These are phyloP conservation scores for Phoma sp. DNA, from an alignment of 2,329 filamentous ascomycete species.

Conservation along the genomic window DNA sequence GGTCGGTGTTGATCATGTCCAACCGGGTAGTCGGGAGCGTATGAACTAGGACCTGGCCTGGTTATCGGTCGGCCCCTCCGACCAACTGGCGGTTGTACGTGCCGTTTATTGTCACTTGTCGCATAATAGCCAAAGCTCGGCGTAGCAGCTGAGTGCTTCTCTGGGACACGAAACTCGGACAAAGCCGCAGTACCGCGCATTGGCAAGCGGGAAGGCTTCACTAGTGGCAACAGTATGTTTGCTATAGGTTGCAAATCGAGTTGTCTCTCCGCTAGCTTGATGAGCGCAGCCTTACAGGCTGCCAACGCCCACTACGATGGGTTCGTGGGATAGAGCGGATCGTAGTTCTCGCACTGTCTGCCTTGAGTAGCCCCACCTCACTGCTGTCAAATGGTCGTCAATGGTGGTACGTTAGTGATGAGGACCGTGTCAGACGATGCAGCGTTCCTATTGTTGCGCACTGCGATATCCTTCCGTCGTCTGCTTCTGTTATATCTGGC, in stretches of 20 bases:
- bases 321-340: constrained; percentile 9
- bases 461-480: constrained; percentile 24
- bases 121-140: constrained; percentile 27
- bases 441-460: constrained; percentile 18
- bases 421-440: constrained; percentile 24
- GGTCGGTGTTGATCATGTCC: constrained; percentile 14
- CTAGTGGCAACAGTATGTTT: constrained; percentile 27
- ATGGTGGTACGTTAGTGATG: constrained; percentile 32
- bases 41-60: constrained; percentile 14
- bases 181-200: constrained; percentile 22
- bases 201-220: constrained; percentile 21
- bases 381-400: constrained; percentile 22
- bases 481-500: constrained; percentile 12
- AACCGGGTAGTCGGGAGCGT: constrained; percentile 37
- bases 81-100: constrained; percentile 38
- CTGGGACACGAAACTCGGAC: constrained; percentile 20
- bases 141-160: constrained; percentile 21
- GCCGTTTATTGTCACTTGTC: constrained; percentile 47
- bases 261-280: constrained; percentile 35
- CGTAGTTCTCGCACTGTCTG: constrained; percentile 10
- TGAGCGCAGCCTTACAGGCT: constrained; percentile 14
- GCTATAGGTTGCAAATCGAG: constrained; percentile 27
- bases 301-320: constrained; percentile 13
- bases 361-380: constrained; percentile 16
- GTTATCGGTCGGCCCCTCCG: constrained; percentile 25